These are phyloP conservation scores for Ganoderma multipileum DNA, from an alignment of 1,284 basidiomycete genomes.

Conservation along the genomic window DNA sequence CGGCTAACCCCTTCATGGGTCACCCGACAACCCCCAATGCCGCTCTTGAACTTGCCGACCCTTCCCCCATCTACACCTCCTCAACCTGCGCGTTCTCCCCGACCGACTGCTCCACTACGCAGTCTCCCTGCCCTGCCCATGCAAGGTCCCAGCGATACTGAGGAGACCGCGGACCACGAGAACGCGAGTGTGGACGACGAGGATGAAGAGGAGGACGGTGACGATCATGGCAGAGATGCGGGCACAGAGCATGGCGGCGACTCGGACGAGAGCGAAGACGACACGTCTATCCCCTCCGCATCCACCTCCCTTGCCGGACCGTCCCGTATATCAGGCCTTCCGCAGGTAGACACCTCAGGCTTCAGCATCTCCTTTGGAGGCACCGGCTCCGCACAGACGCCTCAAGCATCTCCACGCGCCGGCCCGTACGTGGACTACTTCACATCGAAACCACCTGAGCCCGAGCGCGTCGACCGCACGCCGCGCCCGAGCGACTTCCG, in stretches of 20 bases:
- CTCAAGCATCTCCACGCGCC: conserved; percentile 17
- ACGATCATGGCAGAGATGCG: conserved; percentile 34
- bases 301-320: conserved; percentile 22
- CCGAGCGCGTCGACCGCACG: conserved; percentile 30
- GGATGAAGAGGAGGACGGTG: conserved; percentile 40
- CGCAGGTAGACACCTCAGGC: conserved; percentile 34
- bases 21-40: conserved; percentile 55
- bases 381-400: conserved; percentile 23
- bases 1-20: conserved; percentile 60
- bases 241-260: conserved; percentile 39
- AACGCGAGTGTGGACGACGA: conserved; percentile 46
- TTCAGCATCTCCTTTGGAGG: conserved; percentile 30
- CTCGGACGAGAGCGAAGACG: conserved; percentile 42
- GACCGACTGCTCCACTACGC: conserved; percentile 43
- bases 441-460: conserved; percentile 34
- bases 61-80: conserved; percentile 42
- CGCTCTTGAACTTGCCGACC: conserved; percentile 56
- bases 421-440: conserved; percentile 39
- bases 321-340: conserved; percentile 28
- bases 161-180: conserved; percentile 47
- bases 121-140: conserved; percentile 58
- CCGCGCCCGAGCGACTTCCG: conserved; percentile 47
- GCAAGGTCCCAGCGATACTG: conserved; percentile 47
- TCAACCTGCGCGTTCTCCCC: conserved; percentile 31
- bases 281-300: conserved; percentile 34